Evolutionary conservation across 192 early-diverging fungal genomes (phyloP).

Genomic region (Coemansia sp.): DNA sequence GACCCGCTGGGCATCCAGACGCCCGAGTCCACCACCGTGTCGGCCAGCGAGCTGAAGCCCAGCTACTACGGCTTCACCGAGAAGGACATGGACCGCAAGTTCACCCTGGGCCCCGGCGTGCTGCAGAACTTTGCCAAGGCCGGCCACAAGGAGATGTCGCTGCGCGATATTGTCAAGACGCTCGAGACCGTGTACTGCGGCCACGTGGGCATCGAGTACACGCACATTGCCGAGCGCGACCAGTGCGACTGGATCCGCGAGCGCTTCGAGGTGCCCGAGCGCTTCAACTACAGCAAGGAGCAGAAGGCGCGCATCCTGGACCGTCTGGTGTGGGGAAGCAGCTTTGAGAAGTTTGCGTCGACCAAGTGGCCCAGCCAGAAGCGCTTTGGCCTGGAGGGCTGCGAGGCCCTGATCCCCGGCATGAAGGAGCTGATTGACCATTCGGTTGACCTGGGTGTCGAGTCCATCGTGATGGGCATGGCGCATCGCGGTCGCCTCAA

Average conservation of each 20-base stretch:
- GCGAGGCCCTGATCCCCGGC: slow-evolving; percentile 94
- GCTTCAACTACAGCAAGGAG: slow-evolving; percentile 84
- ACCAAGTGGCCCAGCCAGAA: slow-evolving; percentile 97
- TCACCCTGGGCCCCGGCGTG: slow-evolving; percentile 91
- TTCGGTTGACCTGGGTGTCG: slow-evolving; percentile 91
- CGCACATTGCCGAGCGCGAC: slow-evolving; percentile 93
- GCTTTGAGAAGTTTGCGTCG: slow-evolving; percentile 93
- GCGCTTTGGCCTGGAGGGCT: slow-evolving; percentile 97
- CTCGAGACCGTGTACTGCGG: slow-evolving; percentile 88
- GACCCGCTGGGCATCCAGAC: slow-evolving; percentile 88
- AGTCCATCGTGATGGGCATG: slow-evolving; percentile 98
- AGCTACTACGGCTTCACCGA: slow-evolving; percentile 94
- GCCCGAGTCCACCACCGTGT: slow-evolving; percentile 49
- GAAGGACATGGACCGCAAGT: slow-evolving; percentile 85
- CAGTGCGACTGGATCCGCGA: slow-evolving; percentile 97
- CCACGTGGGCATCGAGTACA: slow-evolving; percentile 96
- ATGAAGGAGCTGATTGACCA: slow-evolving; percentile 98
- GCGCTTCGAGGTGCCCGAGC: slow-evolving; percentile 86
- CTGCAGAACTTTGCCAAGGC: slow-evolving; percentile 78
- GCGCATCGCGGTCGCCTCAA: slow-evolving; percentile 98
- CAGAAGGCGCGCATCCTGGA: slow-evolving; percentile 91
- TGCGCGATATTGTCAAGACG: slow-evolving; percentile 84
- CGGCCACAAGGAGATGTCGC: slow-evolving; percentile 69
- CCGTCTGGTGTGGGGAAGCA: slow-evolving; percentile 95
- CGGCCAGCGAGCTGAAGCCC: slow-evolving; percentile 79